Evolutionary conservation across 1,284 basidiomycete species (phyloP).

Genomic region (Cutaneotrichosporon mucoides): DNA sequence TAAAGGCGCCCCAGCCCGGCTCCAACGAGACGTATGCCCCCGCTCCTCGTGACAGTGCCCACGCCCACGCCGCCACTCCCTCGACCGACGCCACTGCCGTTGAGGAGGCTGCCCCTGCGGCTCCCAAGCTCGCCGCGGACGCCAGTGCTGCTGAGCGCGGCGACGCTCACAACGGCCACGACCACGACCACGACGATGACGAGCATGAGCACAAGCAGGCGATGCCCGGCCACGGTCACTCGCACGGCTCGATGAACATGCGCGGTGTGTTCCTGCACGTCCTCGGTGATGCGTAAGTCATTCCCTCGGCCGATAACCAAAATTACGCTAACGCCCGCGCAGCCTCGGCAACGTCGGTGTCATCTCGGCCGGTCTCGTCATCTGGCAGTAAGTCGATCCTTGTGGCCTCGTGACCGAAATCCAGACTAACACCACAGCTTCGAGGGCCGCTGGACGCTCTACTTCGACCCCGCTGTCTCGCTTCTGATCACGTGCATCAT

Average conservation of each 20-base stretch:
- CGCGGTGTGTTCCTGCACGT: conserved; percentile 90
- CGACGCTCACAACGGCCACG: conserved; percentile 19
- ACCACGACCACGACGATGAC: conserved; percentile 17
- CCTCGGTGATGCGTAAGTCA: conserved; percentile 74
- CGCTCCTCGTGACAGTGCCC: not conserved
- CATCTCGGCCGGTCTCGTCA: conserved; percentile 87
- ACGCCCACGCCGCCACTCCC: conserved; percentile 11
- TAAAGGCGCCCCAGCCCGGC: conserved; percentile 24
- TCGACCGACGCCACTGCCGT: conserved; percentile 22
- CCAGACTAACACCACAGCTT: conserved; percentile 20
- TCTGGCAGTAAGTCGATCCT: conserved; percentile 61
- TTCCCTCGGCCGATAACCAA: not conserved
- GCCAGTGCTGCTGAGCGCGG: conserved; percentile 13
- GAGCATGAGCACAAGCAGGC: conserved; percentile 8
- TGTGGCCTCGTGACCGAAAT: not conserved
- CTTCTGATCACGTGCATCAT: conserved; percentile 95
- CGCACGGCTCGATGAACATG: conserved; percentile 91
- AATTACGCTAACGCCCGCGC: not conserved
- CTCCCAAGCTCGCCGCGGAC: not conserved
- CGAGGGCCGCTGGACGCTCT: conserved; percentile 60
- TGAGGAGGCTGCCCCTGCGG: conserved; percentile 2
- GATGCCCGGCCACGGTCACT: conserved; percentile 39
- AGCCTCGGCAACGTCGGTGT: conserved; percentile 92
- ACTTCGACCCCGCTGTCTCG: conserved; percentile 91
- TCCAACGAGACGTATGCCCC: conserved; percentile 34